Base-by-base conservation (phyloP, 768 basidiomycete species). In the Psilocybe azurescens region DNA sequence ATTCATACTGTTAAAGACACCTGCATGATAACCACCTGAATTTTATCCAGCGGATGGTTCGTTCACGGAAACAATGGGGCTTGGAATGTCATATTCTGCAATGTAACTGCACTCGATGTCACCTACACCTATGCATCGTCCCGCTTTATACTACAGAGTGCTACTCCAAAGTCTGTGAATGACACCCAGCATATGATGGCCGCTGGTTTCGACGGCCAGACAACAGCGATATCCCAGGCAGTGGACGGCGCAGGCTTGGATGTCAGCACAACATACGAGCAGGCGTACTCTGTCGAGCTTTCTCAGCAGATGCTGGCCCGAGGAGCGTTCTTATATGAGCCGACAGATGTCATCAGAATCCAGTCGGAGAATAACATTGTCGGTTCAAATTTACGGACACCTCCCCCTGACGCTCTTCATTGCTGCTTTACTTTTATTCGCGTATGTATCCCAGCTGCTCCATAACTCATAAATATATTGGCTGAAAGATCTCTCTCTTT, bases 71-170 rank as follows among this genome's bases (percentile, higher is more conserved):
- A 55, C 5, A 24, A 11, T 0, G 53, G 53, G n/a, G 59, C 44
- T 1, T 60, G 53, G 53, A 55, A 60, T 53, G 44, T 60, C 24
- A 33, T 60, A 24, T 55, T 36, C 53, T 60, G 59, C 59, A 60
- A 54, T 13, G 24, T 60, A 8, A 60, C 52, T 39, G 16, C 53
- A 1, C 44, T 60, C 46, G 30, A 54, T 14, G 59, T 60, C 53
- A 54, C n/a, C 52, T 60, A 60, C 20, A 38, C 1, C 0, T 60
- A 60, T 32, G 5, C 14, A 28, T 60, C 59, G 1, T 60, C 53
- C 30, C 53, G 33, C 3, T 60, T n/a, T 49, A 28, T 55, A 10
- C n/a, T 55, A 29, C n/a, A 48, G 30, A 46, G 29, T 3, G 24
- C 46, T 20, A 28, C 47, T 29, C 59, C 53, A 5, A 16, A 46